Evolutionary conservation across 78 protist genomes (phyloP).

Genomic region (Planoprotostelium fungivorum): DNA sequence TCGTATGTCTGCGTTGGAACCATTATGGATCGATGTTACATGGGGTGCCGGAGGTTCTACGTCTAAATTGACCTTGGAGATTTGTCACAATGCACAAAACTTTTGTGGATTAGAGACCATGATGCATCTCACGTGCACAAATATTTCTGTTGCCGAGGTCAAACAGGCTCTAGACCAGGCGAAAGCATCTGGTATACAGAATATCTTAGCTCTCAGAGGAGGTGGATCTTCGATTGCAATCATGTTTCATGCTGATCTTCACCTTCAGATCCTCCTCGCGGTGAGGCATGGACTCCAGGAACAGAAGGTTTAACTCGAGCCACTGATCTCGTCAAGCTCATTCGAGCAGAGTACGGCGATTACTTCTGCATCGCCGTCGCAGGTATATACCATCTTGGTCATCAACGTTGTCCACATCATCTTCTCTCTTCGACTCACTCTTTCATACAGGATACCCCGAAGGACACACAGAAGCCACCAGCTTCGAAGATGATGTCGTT

Average conservation of each 20-base stretch:
- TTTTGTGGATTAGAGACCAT: constrained; percentile 58
- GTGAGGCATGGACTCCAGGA: constrained; percentile 70
- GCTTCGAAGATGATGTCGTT: constrained; percentile 51
- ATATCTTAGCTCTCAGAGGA: constrained; percentile 91
- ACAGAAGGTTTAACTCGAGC: constrained; percentile 85
- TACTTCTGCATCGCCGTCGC: constrained; percentile 88
- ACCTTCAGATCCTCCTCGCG: constrained; percentile 77
- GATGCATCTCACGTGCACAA: constrained; percentile 92
- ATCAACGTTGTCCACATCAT: too few relatives aligned
- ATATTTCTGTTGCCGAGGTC: constrained; percentile 56
- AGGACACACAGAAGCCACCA: constrained; percentile 73
- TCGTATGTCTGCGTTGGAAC: constrained; percentile 54
- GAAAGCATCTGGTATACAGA: constrained; percentile 73
- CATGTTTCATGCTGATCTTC: neutral
- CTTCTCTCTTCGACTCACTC: too few relatives aligned
- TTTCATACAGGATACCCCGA: constrained; percentile 88
- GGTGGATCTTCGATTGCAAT: neutral
- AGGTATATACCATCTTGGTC: too few relatives aligned
- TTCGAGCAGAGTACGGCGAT: constrained; percentile 84
- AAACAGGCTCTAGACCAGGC: constrained; percentile 51
- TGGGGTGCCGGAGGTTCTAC: constrained; percentile 90
- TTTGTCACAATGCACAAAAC: constrained; percentile 55
- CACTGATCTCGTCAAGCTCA: constrained; percentile 80
- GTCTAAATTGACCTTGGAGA: constrained; percentile 54
- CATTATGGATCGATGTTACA: constrained; percentile 85